Evolutionary conservation across 257 asterid genomes (phyloP).

Genomic region (Nicotiana knightiana): DNA sequence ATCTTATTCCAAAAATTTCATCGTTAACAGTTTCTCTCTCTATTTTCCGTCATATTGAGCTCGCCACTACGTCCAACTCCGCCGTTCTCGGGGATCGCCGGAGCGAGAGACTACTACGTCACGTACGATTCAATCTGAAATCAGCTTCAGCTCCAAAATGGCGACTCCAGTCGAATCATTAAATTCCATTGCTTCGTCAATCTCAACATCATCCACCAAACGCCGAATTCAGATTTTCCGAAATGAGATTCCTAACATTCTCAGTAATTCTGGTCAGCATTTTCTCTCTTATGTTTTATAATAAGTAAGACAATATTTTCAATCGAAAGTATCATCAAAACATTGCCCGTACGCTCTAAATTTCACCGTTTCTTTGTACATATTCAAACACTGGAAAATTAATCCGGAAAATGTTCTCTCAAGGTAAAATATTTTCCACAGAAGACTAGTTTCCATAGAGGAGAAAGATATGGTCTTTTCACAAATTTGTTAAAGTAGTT

Average conservation of each 20-base stretch:
- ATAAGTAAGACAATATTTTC: background rate
- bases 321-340: background rate
- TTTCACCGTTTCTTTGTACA: background rate
- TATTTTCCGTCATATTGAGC: background rate
- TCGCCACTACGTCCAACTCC: background rate
- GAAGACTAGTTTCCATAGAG: background rate
- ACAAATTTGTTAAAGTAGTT: background rate
- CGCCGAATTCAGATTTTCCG: constrained; percentile 76
- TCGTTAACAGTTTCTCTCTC: background rate
- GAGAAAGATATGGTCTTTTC: background rate
- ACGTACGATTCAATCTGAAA: background rate
- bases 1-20: background rate
- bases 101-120: background rate
- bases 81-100: background rate
- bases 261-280: constrained; percentile 42
- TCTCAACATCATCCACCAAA: constrained; percentile 58
- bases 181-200: constrained; percentile 39
- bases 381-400: background rate
- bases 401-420: background rate
- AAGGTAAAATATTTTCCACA: background rate
- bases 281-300: background rate
- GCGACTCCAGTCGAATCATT: constrained; percentile 51
- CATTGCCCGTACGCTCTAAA: background rate
- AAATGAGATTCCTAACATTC: constrained; percentile 56
- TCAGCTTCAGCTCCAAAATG: background rate